phyloP scores from a whole-genome alignment of 768 basidiomycete species.

The Suillus hirtellus region DNA sequence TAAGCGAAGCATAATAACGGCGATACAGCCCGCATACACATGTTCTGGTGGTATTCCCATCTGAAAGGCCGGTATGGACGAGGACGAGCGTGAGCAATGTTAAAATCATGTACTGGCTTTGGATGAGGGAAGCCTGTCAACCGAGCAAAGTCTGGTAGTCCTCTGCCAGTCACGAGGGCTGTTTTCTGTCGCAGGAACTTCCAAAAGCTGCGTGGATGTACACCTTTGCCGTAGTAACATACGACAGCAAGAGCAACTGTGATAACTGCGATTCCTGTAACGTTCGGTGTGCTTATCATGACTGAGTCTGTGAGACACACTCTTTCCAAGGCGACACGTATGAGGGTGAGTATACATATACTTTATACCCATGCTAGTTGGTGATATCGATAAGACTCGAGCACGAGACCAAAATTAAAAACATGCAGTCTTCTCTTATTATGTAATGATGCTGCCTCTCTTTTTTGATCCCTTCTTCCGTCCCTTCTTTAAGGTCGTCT shows the following conservation, averaged over 20 bases:
- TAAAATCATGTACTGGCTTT: slow-evolving; percentile 41
- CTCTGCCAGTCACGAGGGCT: slow-evolving; percentile 9
- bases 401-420: not conserved
- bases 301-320: not conserved
- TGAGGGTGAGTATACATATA: not conserved
- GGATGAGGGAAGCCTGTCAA: slow-evolving; percentile 48
- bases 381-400: not conserved
- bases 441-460: too few relatives aligned
- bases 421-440: too few relatives aligned
- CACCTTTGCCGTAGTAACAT: slow-evolving; percentile 9
- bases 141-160: slow-evolving; percentile 39
- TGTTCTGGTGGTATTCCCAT: slow-evolving; percentile 58
- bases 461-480: too few relatives aligned
- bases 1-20: not conserved
- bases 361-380: not conserved
- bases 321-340: not conserved
- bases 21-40: slow-evolving; percentile 37
- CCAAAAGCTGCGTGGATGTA: not conserved
- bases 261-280: slow-evolving; percentile 11
- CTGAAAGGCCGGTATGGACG: slow-evolving; percentile 58
- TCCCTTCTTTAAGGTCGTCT: not conserved
- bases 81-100: slow-evolving; percentile 43
- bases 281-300: slow-evolving; percentile 16
- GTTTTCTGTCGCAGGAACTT: slow-evolving; percentile 4
- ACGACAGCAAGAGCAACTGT: slow-evolving; percentile 4